phyloP scores from a whole-genome alignment of 768 basidiomycete species.

The Tricholoma sp. region DNA sequence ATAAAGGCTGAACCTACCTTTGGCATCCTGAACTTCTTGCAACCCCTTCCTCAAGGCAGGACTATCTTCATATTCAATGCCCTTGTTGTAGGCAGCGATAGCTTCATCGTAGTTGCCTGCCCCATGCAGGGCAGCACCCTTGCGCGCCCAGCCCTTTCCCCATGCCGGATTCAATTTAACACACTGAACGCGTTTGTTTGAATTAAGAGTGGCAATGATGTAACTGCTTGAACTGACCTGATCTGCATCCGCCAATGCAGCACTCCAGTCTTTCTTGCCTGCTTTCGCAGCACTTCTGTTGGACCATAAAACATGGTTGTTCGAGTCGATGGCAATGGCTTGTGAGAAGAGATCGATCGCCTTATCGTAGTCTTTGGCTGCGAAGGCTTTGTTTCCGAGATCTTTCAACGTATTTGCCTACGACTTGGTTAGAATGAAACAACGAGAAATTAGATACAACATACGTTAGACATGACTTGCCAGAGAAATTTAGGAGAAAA shows the following conservation, averaged over 20 bases:
- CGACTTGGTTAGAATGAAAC: background rate
- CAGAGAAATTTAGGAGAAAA: slow-evolving; percentile 12
- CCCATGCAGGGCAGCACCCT: slow-evolving; percentile 92
- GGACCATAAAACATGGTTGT: slow-evolving; percentile 87
- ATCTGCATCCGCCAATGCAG: slow-evolving; percentile 84
- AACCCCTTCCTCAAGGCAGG: slow-evolving; percentile 82
- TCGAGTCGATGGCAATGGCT: slow-evolving; percentile 77
- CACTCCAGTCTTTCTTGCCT: slow-evolving; percentile 75
- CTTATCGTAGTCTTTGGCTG: slow-evolving; percentile 86
- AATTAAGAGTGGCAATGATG: slow-evolving; percentile 7
- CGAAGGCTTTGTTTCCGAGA: slow-evolving; percentile 93
- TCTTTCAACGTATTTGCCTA: slow-evolving; percentile 71
- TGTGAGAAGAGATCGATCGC: slow-evolving; percentile 81
- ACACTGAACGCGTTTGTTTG: slow-evolving; percentile 43
- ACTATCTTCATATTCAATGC: slow-evolving; percentile 78
- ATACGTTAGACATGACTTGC: slow-evolving; percentile 38
- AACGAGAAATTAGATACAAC: slow-evolving; percentile 11
- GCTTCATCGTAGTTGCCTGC: slow-evolving; percentile 75
- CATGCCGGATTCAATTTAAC: slow-evolving; percentile 75
- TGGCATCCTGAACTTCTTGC: slow-evolving; percentile 82
- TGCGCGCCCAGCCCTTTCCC: slow-evolving; percentile 88
- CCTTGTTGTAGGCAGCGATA: slow-evolving; percentile 76
- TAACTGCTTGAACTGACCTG: slow-evolving; percentile 46
- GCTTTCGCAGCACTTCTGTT: slow-evolving; percentile 89
- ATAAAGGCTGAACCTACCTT: slow-evolving; percentile 40